These are phyloP conservation scores for Nemania sp. DNA, from an alignment of 2,329 filamentous ascomycete species.

Conservation along the genomic window DNA sequence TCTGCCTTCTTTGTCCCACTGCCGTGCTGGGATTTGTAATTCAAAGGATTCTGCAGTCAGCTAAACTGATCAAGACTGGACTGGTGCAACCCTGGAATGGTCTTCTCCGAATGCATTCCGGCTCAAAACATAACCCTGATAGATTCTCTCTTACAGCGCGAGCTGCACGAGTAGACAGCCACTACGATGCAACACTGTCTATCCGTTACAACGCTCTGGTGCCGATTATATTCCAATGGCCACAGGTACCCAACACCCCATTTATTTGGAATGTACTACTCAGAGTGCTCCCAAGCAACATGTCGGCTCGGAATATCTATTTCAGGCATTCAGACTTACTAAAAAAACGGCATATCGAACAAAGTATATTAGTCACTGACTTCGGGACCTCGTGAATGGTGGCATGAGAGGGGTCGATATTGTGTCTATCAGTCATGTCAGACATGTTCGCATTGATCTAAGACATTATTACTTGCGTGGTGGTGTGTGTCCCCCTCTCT, in stretches of 20 bases:
- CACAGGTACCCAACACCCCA: conserved; percentile 22
- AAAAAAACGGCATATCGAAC: not conserved
- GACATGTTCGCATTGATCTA: conserved; percentile 9
- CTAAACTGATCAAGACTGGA: conserved; percentile 36
- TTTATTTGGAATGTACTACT: conserved; percentile 11
- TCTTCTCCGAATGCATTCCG: conserved; percentile 36
- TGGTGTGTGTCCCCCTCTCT: not conserved
- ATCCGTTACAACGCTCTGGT: conserved; percentile 36
- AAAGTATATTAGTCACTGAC: conserved; percentile 2
- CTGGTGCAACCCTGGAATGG: conserved; percentile 34
- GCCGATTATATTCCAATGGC: conserved; percentile 30
- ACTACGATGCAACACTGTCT: conserved; percentile 25
- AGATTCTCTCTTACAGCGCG: conserved; percentile 21
- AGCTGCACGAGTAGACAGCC: conserved; percentile 14
- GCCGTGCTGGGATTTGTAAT: conserved; percentile 27
- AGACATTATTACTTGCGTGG: not conserved
- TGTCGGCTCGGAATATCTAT: conserved; percentile 2
- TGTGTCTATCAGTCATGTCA: not conserved
- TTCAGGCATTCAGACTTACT: not conserved
- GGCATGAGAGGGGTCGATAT: not conserved
- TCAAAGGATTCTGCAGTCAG: conserved; percentile 26
- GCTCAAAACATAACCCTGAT: conserved; percentile 31
- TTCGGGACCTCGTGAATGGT: not conserved
- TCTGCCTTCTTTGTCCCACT: conserved; percentile 2
- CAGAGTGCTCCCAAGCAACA: not conserved